A percentile compares a stretch with the other conserved stretches of the same genome.
Evolutionary conservation across 257 asterid species (phyloP).

Genomic region (Scutellaria galericulata): DNA sequence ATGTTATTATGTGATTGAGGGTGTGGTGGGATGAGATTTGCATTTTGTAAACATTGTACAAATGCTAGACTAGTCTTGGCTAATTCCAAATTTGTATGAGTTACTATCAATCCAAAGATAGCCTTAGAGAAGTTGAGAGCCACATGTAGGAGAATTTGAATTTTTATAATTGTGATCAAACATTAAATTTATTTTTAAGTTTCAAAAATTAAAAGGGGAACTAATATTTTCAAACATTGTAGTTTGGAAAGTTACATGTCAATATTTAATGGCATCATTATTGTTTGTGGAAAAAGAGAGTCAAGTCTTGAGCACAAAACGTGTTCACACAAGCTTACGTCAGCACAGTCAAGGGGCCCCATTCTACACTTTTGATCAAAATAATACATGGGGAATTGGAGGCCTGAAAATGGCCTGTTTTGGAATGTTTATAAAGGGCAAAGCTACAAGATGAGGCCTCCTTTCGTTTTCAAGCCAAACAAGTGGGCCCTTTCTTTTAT

Average conservation of each 20-base stretch:
- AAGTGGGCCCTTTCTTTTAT: background rate
- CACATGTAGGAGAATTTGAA: too few relatives aligned
- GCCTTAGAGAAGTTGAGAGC: too few relatives aligned
- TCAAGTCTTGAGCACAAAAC: constrained; percentile 37
- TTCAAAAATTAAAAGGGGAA: background rate
- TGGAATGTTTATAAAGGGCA: background rate
- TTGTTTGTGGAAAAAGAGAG: constrained; percentile 11
- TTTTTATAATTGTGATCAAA: too few relatives aligned
- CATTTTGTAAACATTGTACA: too few relatives aligned
- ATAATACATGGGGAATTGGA: background rate
- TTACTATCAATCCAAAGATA: too few relatives aligned
- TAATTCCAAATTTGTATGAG: too few relatives aligned
- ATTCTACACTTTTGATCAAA: constrained; percentile 12
- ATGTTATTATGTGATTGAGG: too few relatives aligned
- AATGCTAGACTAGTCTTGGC: too few relatives aligned
- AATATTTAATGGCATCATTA: background rate
- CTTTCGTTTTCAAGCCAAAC: background rate
- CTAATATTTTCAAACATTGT: background rate
- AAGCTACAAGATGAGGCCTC: background rate
- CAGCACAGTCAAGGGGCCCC: constrained; percentile 11
- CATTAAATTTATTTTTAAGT: background rate
- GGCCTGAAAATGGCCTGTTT: background rate
- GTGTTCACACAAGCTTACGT: constrained; percentile 36
- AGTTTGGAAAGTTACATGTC: constrained; percentile 7
- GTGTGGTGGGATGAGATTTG: too few relatives aligned